Base-by-base conservation (phyloP, 2,329 filamentous ascomycete genomes). In the Fusarium concolor region DNA sequence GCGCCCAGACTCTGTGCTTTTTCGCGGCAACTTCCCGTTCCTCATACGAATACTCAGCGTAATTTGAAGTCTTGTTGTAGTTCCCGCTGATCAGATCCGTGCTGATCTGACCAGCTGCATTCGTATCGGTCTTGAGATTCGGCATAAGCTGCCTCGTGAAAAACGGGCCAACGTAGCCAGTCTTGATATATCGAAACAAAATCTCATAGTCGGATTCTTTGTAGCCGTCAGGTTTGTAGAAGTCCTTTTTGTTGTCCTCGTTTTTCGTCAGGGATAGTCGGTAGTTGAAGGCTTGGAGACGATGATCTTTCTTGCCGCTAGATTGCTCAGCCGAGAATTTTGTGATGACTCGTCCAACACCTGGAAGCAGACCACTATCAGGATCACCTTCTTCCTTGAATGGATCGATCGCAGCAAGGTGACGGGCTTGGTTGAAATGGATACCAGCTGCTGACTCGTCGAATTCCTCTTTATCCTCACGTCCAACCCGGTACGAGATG, bases 231-330 rank as follows among this genome's bases (percentile, higher is more conserved):
- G 67, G 67, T 4, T 70, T 70, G 42, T 35, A 61, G 35, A 70
- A 70, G 1, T 63, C 33, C 4, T 61, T 28, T 15, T 64, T 54
- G 11, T 70, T 70, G 18, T 53, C 45, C 1, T 53, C 39, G 1
- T 65, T n/a, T 33, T 11, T 41, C 0, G 67, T 70, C 2, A 70
- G 18, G 2, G 42, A 54, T 1, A 70, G 7, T 5, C 67, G 37
- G 18, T 70, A 70, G 22, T 70, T 70, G 45, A 62, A 70, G 8
- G 67, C 50, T 33, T 70, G 67, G 3, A 70, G 67, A 1, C 67
- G 63, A 22, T 58, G 67, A 12, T 70, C 67, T 6, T 55, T 52
- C 10, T 65, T 52, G 7, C 61, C 67, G 3, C 24, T 18, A 9
- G 41, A 37, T 2, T 38, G 11, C 4, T 55, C 22, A 4, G 51